Conservation (phyloP, 768 basidiomycete species). For the Lactarius vividus region DNA sequence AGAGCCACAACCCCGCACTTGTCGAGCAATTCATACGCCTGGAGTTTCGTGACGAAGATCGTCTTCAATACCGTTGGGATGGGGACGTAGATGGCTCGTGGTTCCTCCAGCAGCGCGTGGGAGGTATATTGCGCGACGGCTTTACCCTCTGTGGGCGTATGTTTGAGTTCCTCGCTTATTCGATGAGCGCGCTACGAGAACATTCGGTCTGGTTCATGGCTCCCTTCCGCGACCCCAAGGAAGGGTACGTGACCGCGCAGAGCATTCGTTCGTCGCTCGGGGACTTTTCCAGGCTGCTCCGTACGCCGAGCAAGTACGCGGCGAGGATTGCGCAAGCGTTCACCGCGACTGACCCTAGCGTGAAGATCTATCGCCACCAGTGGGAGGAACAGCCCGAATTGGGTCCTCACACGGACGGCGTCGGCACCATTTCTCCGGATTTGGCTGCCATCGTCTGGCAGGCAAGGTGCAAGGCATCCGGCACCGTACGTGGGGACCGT, state of each 20-base stretch:
- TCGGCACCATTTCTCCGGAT: slow-evolving; percentile 68
- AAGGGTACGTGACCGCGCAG: slow-evolving; percentile 50
- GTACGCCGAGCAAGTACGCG: slow-evolving; percentile 71
- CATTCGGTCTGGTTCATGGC: slow-evolving; percentile 83
- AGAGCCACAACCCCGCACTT: slow-evolving; percentile 36
- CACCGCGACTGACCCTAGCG: slow-evolving; percentile 75
- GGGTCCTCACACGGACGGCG: slow-evolving; percentile 69
- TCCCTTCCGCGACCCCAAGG: slow-evolving; percentile 51
- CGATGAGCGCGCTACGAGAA: slow-evolving; percentile 69
- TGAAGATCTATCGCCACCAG: slow-evolving; percentile 51
- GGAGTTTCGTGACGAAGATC: slow-evolving; percentile 82
- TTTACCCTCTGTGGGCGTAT: slow-evolving; percentile 65
- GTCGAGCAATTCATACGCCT: slow-evolving; percentile 77
- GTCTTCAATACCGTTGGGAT: slow-evolving; percentile 67
- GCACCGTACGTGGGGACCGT: not conserved
- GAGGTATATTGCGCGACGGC: slow-evolving; percentile 52
- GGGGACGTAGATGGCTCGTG: slow-evolving; percentile 56
- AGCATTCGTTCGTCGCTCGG: slow-evolving; percentile 64
- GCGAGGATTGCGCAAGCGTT: slow-evolving; percentile 84
- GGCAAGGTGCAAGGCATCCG: slow-evolving; percentile 43
- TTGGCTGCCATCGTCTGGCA: slow-evolving; percentile 61
- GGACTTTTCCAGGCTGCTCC: slow-evolving; percentile 51
- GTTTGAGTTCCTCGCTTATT: slow-evolving; percentile 84
- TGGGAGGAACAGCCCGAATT: slow-evolving; percentile 68
- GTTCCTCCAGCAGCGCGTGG: slow-evolving; percentile 43